Percentiles rank a stretch among this genome's conserved stretches.
These are phyloP conservation scores for Marvania coccoides DNA, from an alignment of 139 green algal species.

Conservation along the genomic window DNA sequence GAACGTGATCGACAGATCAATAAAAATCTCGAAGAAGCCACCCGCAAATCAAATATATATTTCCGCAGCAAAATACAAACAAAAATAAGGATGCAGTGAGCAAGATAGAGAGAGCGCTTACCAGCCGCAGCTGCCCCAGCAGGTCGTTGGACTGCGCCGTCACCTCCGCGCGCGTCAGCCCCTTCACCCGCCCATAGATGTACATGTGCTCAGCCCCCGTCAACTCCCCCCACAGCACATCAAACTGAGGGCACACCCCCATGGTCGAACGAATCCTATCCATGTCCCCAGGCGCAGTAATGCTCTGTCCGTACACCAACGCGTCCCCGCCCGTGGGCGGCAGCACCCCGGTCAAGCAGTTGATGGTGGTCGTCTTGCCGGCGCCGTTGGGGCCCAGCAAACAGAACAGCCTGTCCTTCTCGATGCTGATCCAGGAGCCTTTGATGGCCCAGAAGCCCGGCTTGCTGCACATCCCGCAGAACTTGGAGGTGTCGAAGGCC, in stretches of 20 bases:
- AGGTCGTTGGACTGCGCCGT: neutral
- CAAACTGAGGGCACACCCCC: slow-evolving; percentile 92
- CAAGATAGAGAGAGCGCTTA: slow-evolving; percentile 28
- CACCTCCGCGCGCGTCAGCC: neutral
- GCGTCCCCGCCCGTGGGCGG: slow-evolving; percentile 64
- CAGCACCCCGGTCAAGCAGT: slow-evolving; percentile 66
- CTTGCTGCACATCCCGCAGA: neutral
- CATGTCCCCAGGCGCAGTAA: slow-evolving; percentile 55
- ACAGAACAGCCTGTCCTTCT: slow-evolving; percentile 71
- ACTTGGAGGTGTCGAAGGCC: slow-evolving; percentile 27
- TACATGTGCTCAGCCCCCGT: slow-evolving; percentile 83
- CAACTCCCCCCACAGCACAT: slow-evolving; percentile 89
- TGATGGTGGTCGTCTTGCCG: slow-evolving; percentile 87
- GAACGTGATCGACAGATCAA: no score
- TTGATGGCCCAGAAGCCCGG: slow-evolving; percentile 70
- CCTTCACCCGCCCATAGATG: slow-evolving; percentile 86
- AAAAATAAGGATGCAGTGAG: no score
- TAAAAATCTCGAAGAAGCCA: no score
- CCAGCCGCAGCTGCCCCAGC: slow-evolving; percentile 52
- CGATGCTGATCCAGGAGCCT: slow-evolving; percentile 73
- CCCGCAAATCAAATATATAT: no score
- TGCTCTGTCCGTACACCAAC: slow-evolving; percentile 64
- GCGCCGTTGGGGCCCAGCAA: slow-evolving; percentile 65
- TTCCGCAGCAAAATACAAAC: no score
- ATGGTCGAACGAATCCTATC: slow-evolving; percentile 64